Percentiles rank a stretch among this genome's conserved stretches.
Conservation (phyloP, 352 stramenopile species). For the Globisporangium perplexum region DNA sequence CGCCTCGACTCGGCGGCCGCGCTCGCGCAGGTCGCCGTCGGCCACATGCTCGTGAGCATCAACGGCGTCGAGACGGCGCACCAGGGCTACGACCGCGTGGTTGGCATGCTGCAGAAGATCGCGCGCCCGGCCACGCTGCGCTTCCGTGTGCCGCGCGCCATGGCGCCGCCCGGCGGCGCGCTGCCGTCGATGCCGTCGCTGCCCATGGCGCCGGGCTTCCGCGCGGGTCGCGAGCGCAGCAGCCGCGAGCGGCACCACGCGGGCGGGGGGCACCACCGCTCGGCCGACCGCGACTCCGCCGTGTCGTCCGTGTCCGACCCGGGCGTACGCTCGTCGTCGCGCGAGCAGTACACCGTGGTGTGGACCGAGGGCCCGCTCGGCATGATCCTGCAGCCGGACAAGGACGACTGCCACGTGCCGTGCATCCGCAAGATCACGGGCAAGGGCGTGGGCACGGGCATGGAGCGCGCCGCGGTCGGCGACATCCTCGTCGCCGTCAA, state of each 20-base stretch:
- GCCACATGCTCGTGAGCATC: conserved; percentile 88
- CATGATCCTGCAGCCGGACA: conserved; percentile 83
- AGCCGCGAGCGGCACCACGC: not conserved
- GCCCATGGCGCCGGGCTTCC: conserved; percentile 25
- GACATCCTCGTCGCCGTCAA: conserved; percentile 83
- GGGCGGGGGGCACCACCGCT: conserved; percentile 5
- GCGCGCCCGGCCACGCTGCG: conserved; percentile 70
- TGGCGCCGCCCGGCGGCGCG: conserved; percentile 13
- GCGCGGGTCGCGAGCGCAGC: conserved; percentile 11
- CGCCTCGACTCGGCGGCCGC: conserved; percentile 78
- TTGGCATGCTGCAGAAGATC: conserved; percentile 81
- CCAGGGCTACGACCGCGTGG: conserved; percentile 81
- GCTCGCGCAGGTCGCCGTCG: conserved; percentile 71
- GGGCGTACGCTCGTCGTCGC: conserved; percentile 27
- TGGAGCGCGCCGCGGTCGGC: conserved; percentile 72
- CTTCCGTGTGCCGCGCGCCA: conserved; percentile 69
- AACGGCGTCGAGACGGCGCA: conserved; percentile 82
- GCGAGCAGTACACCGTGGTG: conserved; percentile 84
- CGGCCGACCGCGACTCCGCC: conserved; percentile 18
- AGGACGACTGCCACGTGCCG: conserved; percentile 82
- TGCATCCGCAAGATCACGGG: conserved; percentile 87
- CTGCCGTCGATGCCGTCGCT: conserved; percentile 12
- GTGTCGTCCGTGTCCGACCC: conserved; percentile 38
- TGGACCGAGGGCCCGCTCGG: conserved; percentile 80
- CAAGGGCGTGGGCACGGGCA: conserved; percentile 78